A percentile compares a stretch with the other conserved stretches of the same genome.
Evolutionary conservation across 1,284 basidiomycete species (phyloP).

Genomic region (Ganoderma meredithae): DNA sequence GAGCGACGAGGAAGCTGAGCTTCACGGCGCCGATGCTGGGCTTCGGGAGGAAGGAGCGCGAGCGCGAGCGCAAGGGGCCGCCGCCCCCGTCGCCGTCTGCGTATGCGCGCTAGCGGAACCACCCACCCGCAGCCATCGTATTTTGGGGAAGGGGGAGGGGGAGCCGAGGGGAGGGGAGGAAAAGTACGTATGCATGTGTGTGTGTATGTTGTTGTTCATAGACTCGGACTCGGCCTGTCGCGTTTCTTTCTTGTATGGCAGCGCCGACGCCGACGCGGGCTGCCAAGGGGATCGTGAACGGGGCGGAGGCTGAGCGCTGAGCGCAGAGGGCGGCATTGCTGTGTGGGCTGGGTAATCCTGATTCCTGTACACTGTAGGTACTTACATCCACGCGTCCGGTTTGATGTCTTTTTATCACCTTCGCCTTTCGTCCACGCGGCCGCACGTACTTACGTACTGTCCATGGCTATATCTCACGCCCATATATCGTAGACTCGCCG

Average conservation of each 20-base stretch:
- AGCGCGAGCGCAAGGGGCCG: constrained; percentile 28
- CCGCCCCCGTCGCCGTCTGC: constrained; percentile 20
- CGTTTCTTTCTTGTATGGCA: constrained; percentile 1
- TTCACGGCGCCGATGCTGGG: constrained; percentile 67
- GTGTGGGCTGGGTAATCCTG: background rate
- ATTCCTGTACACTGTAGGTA: background rate
- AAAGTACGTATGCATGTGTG: background rate
- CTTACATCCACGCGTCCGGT: background rate
- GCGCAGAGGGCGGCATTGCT: background rate
- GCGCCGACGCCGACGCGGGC: background rate
- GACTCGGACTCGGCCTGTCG: background rate
- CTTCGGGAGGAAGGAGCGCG: constrained; percentile 57
- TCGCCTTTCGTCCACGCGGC: constrained; percentile 3
- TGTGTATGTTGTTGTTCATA: background rate
- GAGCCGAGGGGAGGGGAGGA: background rate
- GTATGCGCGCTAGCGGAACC: constrained; percentile 18
- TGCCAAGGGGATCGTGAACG: background rate
- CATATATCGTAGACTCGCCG: too few species aligned
- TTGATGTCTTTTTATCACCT: constrained; percentile 13
- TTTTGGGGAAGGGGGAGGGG: background rate
- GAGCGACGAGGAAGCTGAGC: constrained; percentile 72
- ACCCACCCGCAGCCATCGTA: too few species aligned
- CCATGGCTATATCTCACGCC: background rate
- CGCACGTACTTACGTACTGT: too few species aligned
- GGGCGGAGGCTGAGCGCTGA: background rate